phyloP scores from a whole-genome alignment of 108 stramenopile genomes.

The Cyclostephanos tholiformis region DNA sequence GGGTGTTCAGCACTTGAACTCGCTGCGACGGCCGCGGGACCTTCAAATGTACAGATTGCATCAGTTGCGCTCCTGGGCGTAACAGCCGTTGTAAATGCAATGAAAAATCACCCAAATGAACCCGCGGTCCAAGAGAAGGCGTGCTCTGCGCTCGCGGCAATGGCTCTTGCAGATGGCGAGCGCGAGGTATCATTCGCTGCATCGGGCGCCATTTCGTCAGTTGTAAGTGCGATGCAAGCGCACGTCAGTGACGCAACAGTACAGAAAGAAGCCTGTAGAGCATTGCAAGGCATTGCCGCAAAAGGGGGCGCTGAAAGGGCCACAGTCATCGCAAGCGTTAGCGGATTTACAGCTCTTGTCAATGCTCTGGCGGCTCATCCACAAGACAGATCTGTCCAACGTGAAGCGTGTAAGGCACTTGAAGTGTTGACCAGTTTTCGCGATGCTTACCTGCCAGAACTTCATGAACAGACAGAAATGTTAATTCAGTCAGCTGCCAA shows the following conservation, averaged over 20 bases:
- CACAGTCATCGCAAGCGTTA: conserved; percentile 78
- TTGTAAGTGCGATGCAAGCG: conserved; percentile 90
- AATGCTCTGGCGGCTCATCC: conserved; percentile 82
- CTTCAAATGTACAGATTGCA: conserved; percentile 23
- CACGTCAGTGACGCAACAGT: conserved; percentile 80
- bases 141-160: conserved; percentile 56
- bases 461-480: conserved; percentile 68
- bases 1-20: conserved; percentile 69
- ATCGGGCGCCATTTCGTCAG: conserved; percentile 78
- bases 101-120: conserved; percentile 90
- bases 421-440: conserved; percentile 58
- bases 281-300: conserved; percentile 70
- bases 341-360: conserved; percentile 79
- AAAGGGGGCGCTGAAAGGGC: conserved; percentile 77
- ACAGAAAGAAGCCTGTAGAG: conserved; percentile 77
- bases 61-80: conserved; percentile 74
- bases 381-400: conserved; percentile 56
- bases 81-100: conserved; percentile 80
- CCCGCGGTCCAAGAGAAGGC: conserved; percentile 86
- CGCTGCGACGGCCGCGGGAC: conserved; percentile 30
- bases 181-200: conserved; percentile 86
- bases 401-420: conserved; percentile 66
- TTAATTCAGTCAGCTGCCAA: conserved; percentile 66
- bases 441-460: conserved; percentile 75
- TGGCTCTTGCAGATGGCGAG: conserved; percentile 69